phyloP scores from a whole-genome alignment of 306 rosid species.

The Inga oerstediana region DNA sequence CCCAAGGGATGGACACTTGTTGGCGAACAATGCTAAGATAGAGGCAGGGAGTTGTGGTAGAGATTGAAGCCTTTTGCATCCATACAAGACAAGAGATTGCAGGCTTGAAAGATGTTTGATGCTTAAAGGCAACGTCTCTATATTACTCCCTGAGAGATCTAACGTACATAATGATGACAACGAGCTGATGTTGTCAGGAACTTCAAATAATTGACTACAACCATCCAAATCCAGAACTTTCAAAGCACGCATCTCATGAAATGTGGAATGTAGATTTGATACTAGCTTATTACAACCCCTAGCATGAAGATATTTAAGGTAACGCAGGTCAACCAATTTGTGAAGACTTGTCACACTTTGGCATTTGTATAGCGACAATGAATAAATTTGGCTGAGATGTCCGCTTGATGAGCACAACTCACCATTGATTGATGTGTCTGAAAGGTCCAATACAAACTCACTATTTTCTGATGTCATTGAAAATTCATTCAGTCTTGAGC shows the following conservation, averaged over 20 bases:
- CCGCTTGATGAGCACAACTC: background rate
- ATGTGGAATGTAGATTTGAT: background rate
- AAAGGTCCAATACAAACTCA: background rate
- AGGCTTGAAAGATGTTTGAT: background rate
- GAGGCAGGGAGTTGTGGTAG: conserved; percentile 1
- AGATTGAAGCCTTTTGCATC: background rate
- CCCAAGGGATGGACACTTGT: background rate
- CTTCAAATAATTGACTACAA: background rate
- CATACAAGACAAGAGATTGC: background rate
- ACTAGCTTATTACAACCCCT: background rate
- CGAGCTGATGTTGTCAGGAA: background rate
- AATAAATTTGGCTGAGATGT: background rate
- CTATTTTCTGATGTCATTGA: background rate
- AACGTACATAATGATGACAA: background rate
- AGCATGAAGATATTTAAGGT: background rate
- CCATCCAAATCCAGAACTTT: accelerated
- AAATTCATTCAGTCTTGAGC: background rate
- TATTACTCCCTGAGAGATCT: background rate
- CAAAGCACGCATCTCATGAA: background rate
- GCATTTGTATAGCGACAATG: background rate
- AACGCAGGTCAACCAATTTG: background rate
- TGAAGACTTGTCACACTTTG: background rate
- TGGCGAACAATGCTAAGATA: accelerated
- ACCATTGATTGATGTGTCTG: background rate
- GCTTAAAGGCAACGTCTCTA: background rate